Evolutionary conservation across 2,329 filamentous ascomycete genomes (phyloP).

Genomic region (Neurospora crassa): DNA sequence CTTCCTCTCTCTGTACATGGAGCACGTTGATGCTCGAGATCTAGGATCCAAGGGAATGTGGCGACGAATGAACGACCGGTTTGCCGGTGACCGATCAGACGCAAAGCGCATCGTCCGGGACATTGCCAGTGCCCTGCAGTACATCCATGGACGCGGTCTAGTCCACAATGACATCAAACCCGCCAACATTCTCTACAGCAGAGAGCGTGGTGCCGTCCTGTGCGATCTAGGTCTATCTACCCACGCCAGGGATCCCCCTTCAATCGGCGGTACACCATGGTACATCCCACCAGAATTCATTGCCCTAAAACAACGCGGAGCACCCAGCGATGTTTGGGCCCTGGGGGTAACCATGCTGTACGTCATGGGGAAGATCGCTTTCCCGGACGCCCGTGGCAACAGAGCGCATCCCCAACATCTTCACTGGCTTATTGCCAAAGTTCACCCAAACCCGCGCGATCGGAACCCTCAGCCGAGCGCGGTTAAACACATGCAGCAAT

Average conservation of each 20-base stretch:
- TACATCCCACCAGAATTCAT: conserved; percentile 55
- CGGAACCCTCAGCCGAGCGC: conserved; percentile 24
- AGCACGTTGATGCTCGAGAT: conserved; percentile 48
- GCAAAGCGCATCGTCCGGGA: conserved; percentile 43
- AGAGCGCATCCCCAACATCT: conserved; percentile 39
- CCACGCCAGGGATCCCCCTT: conserved; percentile 33
- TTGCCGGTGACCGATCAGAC: conserved; percentile 39
- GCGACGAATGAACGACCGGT: conserved; percentile 40
- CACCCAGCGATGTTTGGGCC: conserved; percentile 50
- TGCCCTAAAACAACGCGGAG: conserved; percentile 41
- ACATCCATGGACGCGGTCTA: conserved; percentile 42
- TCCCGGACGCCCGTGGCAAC: conserved; percentile 42
- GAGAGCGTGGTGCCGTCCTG: conserved; percentile 47
- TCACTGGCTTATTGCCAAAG: conserved; percentile 49
- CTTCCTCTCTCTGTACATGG: conserved; percentile 52
- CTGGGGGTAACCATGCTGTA: conserved; percentile 53
- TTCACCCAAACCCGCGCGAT: conserved; percentile 31
- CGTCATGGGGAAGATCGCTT: conserved; percentile 43
- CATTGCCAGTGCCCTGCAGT: conserved; percentile 43
- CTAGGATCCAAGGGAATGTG: conserved; percentile 39
- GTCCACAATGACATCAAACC: conserved; percentile 57
- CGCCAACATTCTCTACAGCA: conserved; percentile 50
- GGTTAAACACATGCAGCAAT: conserved; percentile 43
- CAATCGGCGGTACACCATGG: conserved; percentile 49
- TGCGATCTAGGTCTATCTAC: conserved; percentile 53